These are phyloP conservation scores for Curvularia sp. DNA, from an alignment of 2,329 filamentous ascomycete genomes.

Conservation along the genomic window DNA sequence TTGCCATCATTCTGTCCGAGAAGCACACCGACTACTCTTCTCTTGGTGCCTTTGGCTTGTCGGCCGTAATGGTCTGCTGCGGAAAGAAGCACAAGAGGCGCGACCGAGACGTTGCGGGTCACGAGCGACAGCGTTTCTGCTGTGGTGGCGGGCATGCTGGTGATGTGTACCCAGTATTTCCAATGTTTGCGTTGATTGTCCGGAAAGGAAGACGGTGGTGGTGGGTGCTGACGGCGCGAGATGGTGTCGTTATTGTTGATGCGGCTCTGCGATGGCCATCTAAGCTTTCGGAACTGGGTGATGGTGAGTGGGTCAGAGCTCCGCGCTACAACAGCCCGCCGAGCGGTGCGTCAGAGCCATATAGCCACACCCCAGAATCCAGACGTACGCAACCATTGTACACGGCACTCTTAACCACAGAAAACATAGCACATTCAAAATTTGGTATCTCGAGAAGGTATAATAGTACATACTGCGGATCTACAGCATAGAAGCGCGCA, in stretches of 20 bases:
- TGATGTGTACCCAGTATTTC: slow-evolving; percentile 20
- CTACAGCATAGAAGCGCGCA: neutral
- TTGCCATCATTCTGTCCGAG: slow-evolving; percentile 96
- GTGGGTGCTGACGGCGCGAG: slow-evolving; percentile 24
- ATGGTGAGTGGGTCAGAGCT: slow-evolving; percentile 29
- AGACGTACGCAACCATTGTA: neutral
- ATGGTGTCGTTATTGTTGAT: slow-evolving; percentile 39
- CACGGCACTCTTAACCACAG: neutral
- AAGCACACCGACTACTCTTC: slow-evolving; percentile 87
- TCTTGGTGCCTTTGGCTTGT: slow-evolving; percentile 84
- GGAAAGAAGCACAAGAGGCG: slow-evolving; percentile 95
- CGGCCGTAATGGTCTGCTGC: slow-evolving; percentile 98
- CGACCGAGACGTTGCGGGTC: slow-evolving; percentile 93
- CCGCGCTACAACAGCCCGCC: slow-evolving; percentile 22
- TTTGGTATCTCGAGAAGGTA: slow-evolving; percentile 34
- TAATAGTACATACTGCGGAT: slow-evolving; percentile 16
- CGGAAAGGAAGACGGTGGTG: slow-evolving; percentile 17
- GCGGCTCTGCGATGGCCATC: slow-evolving; percentile 45
- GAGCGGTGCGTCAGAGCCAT: slow-evolving; percentile 25
- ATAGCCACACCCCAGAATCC: neutral
- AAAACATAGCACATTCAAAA: slow-evolving; percentile 1
- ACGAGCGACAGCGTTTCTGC: slow-evolving; percentile 96
- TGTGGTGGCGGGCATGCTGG: slow-evolving; percentile 88
- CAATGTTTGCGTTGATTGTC: slow-evolving; percentile 6
- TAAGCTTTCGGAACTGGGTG: slow-evolving; percentile 41